Percentiles rank a stretch among this genome's conserved stretches.
Conservation (phyloP, 1,284 basidiomycete genomes). For the Irpex sp. region DNA sequence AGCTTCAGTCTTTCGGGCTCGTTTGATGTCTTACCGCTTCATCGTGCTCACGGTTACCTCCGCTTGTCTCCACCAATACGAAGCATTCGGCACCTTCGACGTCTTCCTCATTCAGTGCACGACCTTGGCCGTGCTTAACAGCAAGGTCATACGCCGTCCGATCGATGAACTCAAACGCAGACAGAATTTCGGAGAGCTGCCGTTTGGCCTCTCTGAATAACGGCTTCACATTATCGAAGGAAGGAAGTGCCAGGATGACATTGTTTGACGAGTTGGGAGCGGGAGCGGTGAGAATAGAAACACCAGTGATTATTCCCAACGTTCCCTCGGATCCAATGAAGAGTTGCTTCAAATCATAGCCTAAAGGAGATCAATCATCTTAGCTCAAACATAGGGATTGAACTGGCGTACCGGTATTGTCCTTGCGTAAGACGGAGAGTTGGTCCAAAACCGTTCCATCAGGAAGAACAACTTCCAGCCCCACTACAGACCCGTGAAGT, state of each 20-base stretch:
- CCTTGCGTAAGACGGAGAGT: slow-evolving; percentile 85
- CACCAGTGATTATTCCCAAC: slow-evolving; percentile 91
- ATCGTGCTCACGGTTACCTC: slow-evolving; percentile 92
- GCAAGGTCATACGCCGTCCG: slow-evolving; percentile 85
- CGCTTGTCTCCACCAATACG: slow-evolving; percentile 93
- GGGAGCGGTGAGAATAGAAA: slow-evolving; percentile 93
- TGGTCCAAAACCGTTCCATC: slow-evolving; percentile 95
- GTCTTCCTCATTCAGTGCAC: slow-evolving; percentile 63
- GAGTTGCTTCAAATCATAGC: slow-evolving; percentile 98
- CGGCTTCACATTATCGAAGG: slow-evolving; percentile 72
- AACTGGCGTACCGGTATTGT: slow-evolving; percentile 82
- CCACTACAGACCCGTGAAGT: slow-evolving; percentile 92
- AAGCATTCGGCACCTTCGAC: slow-evolving; percentile 83
- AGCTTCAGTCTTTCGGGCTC: background rate
- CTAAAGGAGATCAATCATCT: slow-evolving; percentile 35
- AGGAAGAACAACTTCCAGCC: slow-evolving; percentile 95
- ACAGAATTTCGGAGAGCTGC: slow-evolving; percentile 92
- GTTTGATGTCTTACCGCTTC: slow-evolving; percentile 64
- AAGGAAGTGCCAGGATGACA: slow-evolving; percentile 72
- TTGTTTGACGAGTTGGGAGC: slow-evolving; percentile 83
- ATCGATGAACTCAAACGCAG: slow-evolving; percentile 98
- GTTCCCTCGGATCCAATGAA: slow-evolving; percentile 99
- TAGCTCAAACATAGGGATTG: background rate
- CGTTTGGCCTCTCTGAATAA: slow-evolving; percentile 65
- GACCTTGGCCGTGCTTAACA: slow-evolving; percentile 69